Base-by-base conservation (phyloP, 495 filamentous ascomycete genomes). In the Penicillium mononematosum region DNA sequence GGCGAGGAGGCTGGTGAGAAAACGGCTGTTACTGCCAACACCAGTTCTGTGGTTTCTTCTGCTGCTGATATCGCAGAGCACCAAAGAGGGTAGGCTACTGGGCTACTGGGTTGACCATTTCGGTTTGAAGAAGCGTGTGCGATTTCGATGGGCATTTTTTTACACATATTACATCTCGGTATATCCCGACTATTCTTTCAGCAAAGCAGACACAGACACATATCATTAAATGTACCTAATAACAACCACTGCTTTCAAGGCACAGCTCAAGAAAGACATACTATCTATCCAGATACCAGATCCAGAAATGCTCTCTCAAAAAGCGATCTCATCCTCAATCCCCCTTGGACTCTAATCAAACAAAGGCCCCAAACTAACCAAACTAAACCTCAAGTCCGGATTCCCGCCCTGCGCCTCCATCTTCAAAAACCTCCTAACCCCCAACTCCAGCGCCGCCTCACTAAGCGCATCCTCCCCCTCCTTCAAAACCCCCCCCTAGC, bases 331-430 rank as follows among this genome's bases (percentile, higher is more conserved):
- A 16, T 12, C n/a, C 5, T 3, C 25, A 24, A 53, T 29, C n/a
- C 7, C 27, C 27, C 67, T 1, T 34, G 11, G 14, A 38, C 36
- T 17, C 36, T 69, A 88, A 62, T 88, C 86, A 69, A 88, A 74
- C 24, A 81, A 76, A 44, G 83, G 80, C 16, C 86, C 87, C 64
- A 92, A 61, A 61, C 86, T 86, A 45, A 92, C 81, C 55, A 88
- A 73, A 68, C 87, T 91, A 69, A 92, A 90, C 67, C 88, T 77
- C 79, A 90, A 71, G 70, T 92, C 89, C 17, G 78, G 83, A 56
- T 81, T 84, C 34, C 76, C 77, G 11, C 74, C 75, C 45, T 74
- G 65, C 5, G 70, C 63, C 62, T 87, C 89, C 27, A 79, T 75
- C 71, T 85, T 81, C 66, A 92, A 70, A 59, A 91, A 91, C 69